These are phyloP conservation scores for Lentinula aciculospora DNA, from an alignment of 768 basidiomycete species.

Conservation along the genomic window DNA sequence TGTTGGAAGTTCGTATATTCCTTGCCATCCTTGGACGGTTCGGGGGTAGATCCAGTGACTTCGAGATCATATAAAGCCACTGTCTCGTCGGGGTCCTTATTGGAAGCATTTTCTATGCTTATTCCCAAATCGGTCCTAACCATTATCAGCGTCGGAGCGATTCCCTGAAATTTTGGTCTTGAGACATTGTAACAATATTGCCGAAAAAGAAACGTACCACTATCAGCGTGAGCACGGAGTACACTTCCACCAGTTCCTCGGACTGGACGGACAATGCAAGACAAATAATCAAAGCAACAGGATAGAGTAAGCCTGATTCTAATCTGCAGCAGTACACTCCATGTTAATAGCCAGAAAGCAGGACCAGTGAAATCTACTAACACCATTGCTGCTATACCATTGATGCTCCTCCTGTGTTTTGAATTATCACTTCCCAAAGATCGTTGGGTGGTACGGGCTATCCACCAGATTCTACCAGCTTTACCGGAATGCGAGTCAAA, in stretches of 20 bases:
- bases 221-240: neutral
- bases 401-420: neutral
- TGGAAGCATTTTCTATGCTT: neutral
- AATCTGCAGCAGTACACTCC: neutral
- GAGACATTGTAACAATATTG: too few species aligned
- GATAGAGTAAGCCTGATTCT: neutral
- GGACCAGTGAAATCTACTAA: neutral
- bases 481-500: too few species aligned
- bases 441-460: neutral
- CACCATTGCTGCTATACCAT: neutral
- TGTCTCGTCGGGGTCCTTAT: neutral
- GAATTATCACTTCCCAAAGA: neutral
- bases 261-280: neutral
- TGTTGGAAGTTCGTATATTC: neutral
- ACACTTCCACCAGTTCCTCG: neutral
- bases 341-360: neutral
- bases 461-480: constrained; percentile 4
- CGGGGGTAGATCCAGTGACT: neutral
- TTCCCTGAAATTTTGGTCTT: neutral
- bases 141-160: constrained; percentile 1
- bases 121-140: neutral
- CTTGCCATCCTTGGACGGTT: neutral
- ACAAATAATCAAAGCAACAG: neutral
- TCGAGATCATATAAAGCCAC: neutral
- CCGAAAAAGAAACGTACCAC: neutral